These are phyloP conservation scores for Aspergillus nidulans DNA, from an alignment of 495 filamentous ascomycete genomes.

Conservation along the genomic window DNA sequence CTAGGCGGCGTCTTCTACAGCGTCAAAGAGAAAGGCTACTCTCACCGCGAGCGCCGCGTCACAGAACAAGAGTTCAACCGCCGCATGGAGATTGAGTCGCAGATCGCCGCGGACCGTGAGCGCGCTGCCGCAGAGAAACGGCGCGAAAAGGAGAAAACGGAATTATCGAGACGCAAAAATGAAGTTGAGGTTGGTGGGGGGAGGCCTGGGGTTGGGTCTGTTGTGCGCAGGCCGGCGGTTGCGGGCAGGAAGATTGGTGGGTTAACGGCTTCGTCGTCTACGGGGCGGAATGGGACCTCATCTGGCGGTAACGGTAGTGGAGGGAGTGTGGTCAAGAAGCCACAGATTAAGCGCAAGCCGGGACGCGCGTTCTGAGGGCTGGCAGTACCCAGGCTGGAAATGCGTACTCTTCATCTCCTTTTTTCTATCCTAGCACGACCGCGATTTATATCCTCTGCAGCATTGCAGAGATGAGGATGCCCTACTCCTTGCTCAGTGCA, in stretches of 20 bases:
- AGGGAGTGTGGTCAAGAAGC: constrained; percentile 57
- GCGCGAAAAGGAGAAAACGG: constrained; percentile 38
- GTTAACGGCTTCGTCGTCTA: constrained; percentile 33
- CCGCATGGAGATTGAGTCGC: constrained; percentile 91
- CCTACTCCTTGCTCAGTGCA: too few species aligned
- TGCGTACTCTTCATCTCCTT: not conserved
- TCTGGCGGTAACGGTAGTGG: constrained; percentile 20
- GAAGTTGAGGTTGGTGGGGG: constrained; percentile 33
- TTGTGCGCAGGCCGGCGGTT: constrained; percentile 36
- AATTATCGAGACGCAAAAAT: constrained; percentile 30
- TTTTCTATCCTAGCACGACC: not conserved
- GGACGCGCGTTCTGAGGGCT: constrained; percentile 48
- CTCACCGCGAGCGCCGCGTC: constrained; percentile 78
- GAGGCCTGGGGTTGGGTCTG: constrained; percentile 17
- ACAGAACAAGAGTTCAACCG: constrained; percentile 92
- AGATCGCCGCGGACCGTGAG: constrained; percentile 86
- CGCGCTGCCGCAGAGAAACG: constrained; percentile 55
- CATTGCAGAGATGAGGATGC: not conserved
- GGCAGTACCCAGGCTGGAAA: not conserved
- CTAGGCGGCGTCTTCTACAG: constrained; percentile 98
- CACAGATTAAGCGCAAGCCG: constrained; percentile 48
- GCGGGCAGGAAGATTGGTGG: constrained; percentile 37
- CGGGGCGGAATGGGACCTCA: constrained; percentile 42
- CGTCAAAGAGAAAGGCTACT: constrained; percentile 96
- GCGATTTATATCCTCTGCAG: too few species aligned